Conservation (phyloP, 2,329 filamentous ascomycete genomes). For the Calonectria crousiana region DNA sequence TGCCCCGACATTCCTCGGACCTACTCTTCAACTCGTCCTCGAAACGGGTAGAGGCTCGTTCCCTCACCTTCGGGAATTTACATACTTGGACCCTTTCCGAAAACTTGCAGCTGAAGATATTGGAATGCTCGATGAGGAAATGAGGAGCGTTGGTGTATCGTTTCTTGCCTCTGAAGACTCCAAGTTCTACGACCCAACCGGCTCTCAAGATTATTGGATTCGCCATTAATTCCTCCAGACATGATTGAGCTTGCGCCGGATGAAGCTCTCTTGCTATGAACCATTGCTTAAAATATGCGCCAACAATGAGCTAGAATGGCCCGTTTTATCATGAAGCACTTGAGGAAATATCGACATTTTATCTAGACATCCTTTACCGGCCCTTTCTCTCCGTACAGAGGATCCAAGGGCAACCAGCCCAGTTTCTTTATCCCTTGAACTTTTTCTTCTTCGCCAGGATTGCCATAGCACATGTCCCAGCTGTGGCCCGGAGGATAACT, state of each 20-base stretch:
- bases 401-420: slow-evolving; percentile 34
- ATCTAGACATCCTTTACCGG: slow-evolving; percentile 5
- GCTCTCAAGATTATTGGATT: neutral
- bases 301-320: neutral
- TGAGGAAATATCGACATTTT: neutral
- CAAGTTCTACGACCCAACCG: neutral
- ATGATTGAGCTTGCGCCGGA: neutral
- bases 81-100: neutral
- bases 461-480: slow-evolving; percentile 82
- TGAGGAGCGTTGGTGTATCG: neutral
- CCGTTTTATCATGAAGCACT: no score
- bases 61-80: neutral
- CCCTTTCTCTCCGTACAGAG: slow-evolving; percentile 32
- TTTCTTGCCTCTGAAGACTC: neutral
- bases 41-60: neutral
- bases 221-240: neutral
- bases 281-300: neutral
- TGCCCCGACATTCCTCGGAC: neutral
- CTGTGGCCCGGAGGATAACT: slow-evolving; percentile 68
- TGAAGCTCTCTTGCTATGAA: neutral
- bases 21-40: neutral
- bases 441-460: slow-evolving; percentile 53
- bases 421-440: slow-evolving; percentile 23
- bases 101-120: neutral
- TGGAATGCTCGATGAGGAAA: neutral